Conservation (phyloP, 2,329 filamentous ascomycete genomes). For the Fusarium succisae region DNA sequence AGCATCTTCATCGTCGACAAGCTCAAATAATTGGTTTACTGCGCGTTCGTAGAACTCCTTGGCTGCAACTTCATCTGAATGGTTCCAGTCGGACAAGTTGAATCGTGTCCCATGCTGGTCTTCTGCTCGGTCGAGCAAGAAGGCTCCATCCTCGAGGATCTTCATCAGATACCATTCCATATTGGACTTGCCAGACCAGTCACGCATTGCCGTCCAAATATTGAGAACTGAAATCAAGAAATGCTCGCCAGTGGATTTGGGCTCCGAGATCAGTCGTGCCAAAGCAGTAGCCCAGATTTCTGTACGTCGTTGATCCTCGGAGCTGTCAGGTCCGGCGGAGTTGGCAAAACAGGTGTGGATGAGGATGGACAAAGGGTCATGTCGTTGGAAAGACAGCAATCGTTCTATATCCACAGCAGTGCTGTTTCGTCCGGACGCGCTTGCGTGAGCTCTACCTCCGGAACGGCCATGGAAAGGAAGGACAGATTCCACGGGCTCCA, state of each 20-base stretch:
- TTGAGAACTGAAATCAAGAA: slow-evolving; percentile 87
- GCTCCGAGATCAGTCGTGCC: slow-evolving; percentile 81
- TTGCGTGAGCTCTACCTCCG: slow-evolving; percentile 56
- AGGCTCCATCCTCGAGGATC: slow-evolving; percentile 90
- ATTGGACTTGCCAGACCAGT: slow-evolving; percentile 89
- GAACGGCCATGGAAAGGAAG: slow-evolving; percentile 72
- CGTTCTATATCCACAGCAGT: slow-evolving; percentile 77
- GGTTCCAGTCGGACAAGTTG: slow-evolving; percentile 76
- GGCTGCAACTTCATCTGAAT: slow-evolving; percentile 81
- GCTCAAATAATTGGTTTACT: slow-evolving; percentile 81
- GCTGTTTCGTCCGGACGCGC: slow-evolving; percentile 56
- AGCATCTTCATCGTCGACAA: slow-evolving; percentile 84
- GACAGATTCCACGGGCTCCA: slow-evolving; percentile 86
- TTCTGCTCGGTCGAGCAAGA: slow-evolving; percentile 86
- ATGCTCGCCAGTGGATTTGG: slow-evolving; percentile 79
- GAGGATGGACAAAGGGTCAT: slow-evolving; percentile 84
- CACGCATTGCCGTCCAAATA: slow-evolving; percentile 84
- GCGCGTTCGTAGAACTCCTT: slow-evolving; percentile 90
- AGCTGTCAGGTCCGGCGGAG: slow-evolving; percentile 81
- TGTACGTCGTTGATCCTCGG: slow-evolving; percentile 80
- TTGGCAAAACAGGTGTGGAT: slow-evolving; percentile 91
- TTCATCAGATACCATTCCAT: slow-evolving; percentile 97
- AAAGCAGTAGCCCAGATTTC: slow-evolving; percentile 90
- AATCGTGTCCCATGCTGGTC: slow-evolving; percentile 77
- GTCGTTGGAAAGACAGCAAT: slow-evolving; percentile 86